Percentiles rank a stretch among this genome's conserved stretches.
phyloP scores from a whole-genome alignment of 805 yeast species.

The Ogataea neopini region DNA sequence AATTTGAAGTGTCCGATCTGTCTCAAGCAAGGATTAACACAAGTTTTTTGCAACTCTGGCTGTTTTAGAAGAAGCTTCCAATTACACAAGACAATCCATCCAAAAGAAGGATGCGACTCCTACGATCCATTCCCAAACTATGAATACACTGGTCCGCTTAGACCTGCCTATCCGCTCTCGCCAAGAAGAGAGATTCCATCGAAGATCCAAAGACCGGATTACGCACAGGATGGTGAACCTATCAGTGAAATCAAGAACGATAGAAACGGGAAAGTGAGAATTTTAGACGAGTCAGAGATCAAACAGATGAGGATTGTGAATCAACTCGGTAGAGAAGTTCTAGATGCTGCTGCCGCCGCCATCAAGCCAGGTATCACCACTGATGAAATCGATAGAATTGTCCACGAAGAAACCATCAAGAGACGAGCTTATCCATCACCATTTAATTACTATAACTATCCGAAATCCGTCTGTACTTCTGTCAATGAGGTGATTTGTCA shows the following conservation, averaged over 20 bases:
- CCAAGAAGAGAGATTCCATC: constrained; percentile 73
- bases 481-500: constrained; percentile 96
- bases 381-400: constrained; percentile 83
- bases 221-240: constrained; percentile 81
- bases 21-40: constrained; percentile 63
- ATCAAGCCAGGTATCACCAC: constrained; percentile 89
- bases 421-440: constrained; percentile 95
- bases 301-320: constrained; percentile 76
- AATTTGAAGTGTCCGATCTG: constrained; percentile 89
- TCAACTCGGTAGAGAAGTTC: constrained; percentile 77
- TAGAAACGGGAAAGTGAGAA: constrained; percentile 63
- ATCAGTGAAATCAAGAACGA: constrained; percentile 72
- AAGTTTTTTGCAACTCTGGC: constrained; percentile 76
- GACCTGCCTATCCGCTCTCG: constrained; percentile 80
- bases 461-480: constrained; percentile 90
- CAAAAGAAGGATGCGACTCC: constrained; percentile 54
- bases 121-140: constrained; percentile 88
- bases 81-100: constrained; percentile 75
- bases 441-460: constrained; percentile 88
- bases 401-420: constrained; percentile 85
- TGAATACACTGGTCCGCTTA: constrained; percentile 69
- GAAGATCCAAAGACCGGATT: constrained; percentile 75
- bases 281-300: constrained; percentile 66
- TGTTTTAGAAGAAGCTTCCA: constrained; percentile 79
- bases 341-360: constrained; percentile 84